phyloP scores from a whole-genome alignment of 2,329 filamentous ascomycete genomes.

The Graphiopsis chlorocephala region DNA sequence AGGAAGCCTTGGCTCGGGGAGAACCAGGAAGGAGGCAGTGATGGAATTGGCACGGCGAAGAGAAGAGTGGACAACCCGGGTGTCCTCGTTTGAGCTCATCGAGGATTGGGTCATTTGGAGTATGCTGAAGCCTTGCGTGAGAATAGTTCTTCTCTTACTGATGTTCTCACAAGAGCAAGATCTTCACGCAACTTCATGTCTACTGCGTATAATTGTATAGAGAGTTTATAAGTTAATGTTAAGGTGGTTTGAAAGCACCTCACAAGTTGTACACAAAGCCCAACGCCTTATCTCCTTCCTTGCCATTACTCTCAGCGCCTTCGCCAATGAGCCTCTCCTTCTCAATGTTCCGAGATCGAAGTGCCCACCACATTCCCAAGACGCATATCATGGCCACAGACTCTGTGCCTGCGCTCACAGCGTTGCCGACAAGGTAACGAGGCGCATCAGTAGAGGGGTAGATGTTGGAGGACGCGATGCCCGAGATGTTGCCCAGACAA shows the following conservation, averaged over 20 bases:
- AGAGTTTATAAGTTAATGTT: background rate
- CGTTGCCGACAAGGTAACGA: slow-evolving; percentile 6
- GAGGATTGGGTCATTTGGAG: background rate
- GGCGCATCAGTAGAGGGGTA: slow-evolving; percentile 13
- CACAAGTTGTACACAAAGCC: slow-evolving; percentile 20
- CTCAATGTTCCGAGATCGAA: slow-evolving; percentile 26
- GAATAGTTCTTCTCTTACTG: background rate
- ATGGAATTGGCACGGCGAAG: slow-evolving; percentile 82
- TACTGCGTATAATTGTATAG: background rate
- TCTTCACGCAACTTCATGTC: background rate
- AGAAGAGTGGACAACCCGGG: slow-evolving; percentile 49
- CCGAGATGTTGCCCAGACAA: slow-evolving; percentile 45
- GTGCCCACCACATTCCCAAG: slow-evolving; percentile 24
- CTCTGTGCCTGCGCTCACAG: slow-evolving; percentile 24
- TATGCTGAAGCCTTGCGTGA: background rate
- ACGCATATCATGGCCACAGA: slow-evolving; percentile 25
- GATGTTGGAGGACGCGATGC: slow-evolving; percentile 25
- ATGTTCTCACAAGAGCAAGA: background rate
- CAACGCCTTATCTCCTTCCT: slow-evolving; percentile 15
- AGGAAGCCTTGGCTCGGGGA: slow-evolving; percentile 93
- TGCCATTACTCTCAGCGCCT: slow-evolving; percentile 17
- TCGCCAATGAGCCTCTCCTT: slow-evolving; percentile 29
- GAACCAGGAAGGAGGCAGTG: slow-evolving; percentile 77
- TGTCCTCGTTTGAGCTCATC: slow-evolving; percentile 33
- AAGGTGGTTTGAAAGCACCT: background rate